A percentile compares a stretch with the other conserved stretches of the same genome.
Evolutionary conservation across 768 basidiomycete species (phyloP).

Genomic region (Boletus speciosus): DNA sequence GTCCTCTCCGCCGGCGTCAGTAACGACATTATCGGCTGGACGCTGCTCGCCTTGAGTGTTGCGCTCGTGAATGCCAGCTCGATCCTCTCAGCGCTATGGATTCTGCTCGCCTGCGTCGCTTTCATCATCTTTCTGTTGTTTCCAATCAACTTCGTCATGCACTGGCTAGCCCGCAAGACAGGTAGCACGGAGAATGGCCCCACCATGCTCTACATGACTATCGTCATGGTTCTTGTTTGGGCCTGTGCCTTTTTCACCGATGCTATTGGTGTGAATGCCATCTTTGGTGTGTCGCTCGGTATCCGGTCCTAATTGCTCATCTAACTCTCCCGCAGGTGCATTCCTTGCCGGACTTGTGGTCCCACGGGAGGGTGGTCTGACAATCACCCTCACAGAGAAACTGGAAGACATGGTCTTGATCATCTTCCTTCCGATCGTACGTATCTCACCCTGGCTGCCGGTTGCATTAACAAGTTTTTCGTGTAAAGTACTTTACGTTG

Average conservation of each 20-base stretch:
- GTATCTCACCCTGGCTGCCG: neutral
- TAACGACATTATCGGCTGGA: constrained; percentile 86
- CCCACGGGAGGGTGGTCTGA: constrained; percentile 84
- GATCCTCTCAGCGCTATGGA: constrained; percentile 81
- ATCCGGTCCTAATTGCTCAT: neutral
- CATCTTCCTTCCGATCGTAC: constrained; percentile 82
- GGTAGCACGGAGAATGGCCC: constrained; percentile 83
- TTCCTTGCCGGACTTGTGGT: constrained; percentile 81
- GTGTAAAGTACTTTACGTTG: constrained; percentile 80
- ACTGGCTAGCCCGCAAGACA: constrained; percentile 71
- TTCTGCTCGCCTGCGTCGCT: constrained; percentile 74
- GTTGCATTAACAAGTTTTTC: neutral
- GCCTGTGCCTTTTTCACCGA: constrained; percentile 91
- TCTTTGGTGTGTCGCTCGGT: constrained; percentile 59
- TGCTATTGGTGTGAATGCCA: constrained; percentile 86
- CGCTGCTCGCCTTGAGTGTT: constrained; percentile 82
- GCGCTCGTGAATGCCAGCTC: constrained; percentile 87
- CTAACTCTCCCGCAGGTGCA: constrained; percentile 45
- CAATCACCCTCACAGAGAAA: constrained; percentile 87
- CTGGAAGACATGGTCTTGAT: constrained; percentile 94
- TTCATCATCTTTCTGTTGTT: constrained; percentile 78
- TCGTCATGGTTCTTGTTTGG: constrained; percentile 77
- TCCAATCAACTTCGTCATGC: constrained; percentile 56
- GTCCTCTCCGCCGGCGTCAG: constrained; percentile 92
- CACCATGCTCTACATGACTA: constrained; percentile 85